A percentile compares a stretch with the other conserved stretches of the same genome.
Conservation (phyloP, 1,139 yeast species). For the Taphrina communis region DNA sequence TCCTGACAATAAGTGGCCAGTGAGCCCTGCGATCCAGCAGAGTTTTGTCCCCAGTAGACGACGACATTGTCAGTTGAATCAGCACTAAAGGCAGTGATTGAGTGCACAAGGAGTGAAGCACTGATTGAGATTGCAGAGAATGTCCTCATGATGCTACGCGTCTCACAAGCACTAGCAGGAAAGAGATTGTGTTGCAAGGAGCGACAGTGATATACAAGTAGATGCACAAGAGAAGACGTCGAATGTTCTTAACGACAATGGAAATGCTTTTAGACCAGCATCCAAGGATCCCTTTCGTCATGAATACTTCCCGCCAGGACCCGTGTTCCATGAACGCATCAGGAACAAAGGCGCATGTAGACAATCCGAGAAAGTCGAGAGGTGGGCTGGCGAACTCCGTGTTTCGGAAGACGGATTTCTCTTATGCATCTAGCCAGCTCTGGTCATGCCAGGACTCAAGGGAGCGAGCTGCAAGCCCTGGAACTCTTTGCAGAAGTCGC, state of each 20-base stretch:
- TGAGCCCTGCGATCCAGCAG: slow-evolving; percentile 65
- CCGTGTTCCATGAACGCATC: slow-evolving; percentile 17
- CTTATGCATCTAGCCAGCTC: slow-evolving; percentile 6
- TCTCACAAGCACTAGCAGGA: background rate
- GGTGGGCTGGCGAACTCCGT: slow-evolving; percentile 17
- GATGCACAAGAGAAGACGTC: background rate
- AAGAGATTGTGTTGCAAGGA: background rate
- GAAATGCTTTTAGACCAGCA: background rate
- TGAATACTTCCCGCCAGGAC: background rate
- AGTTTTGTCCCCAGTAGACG: slow-evolving; percentile 90
- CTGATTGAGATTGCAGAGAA: slow-evolving; percentile 5
- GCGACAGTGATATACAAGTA: background rate
- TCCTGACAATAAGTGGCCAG: slow-evolving; percentile 72
- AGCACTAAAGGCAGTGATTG: slow-evolving; percentile 43
- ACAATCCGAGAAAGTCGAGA: slow-evolving; percentile 15
- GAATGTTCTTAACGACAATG: background rate
- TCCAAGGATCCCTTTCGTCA: background rate
- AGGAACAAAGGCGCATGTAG: slow-evolving; percentile 17
- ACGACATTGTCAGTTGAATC: slow-evolving; percentile 61
- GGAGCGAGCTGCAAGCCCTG: background rate
- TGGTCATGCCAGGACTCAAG: background rate
- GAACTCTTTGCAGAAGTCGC: background rate
- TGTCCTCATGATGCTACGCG: background rate
- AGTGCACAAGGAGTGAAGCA: background rate
- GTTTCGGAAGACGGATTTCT: slow-evolving; percentile 5